phyloP scores from a whole-genome alignment of 805 yeast genomes.

The Spathaspora gorwiae region DNA sequence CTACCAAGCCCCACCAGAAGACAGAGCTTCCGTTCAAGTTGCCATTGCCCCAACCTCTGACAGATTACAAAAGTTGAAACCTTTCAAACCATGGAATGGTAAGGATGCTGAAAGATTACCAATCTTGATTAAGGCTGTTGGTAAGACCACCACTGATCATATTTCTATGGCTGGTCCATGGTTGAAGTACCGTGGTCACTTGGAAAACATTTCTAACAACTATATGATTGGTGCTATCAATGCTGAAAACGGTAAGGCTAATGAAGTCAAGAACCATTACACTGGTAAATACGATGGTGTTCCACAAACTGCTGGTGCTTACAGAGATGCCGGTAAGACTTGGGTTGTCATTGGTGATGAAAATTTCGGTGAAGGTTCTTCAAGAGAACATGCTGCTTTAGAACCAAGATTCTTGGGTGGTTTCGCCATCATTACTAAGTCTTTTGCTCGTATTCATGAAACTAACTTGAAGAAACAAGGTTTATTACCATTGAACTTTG shows the following conservation, averaged over 20 bases:
- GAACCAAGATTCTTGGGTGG: slow-evolving; percentile 99
- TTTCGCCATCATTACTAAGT: slow-evolving; percentile 94
- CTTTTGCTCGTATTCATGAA: slow-evolving; percentile 98
- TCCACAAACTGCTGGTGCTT: slow-evolving; percentile 92
- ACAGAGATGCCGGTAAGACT: slow-evolving; percentile 86
- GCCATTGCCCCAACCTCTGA: slow-evolving; percentile 84
- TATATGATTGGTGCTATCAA: slow-evolving; percentile 99
- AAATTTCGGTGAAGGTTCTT: slow-evolving; percentile 99
- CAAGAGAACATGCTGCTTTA: slow-evolving; percentile 99
- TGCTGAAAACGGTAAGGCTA: slow-evolving; percentile 93
- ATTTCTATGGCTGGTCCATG: slow-evolving; percentile 99
- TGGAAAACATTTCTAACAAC: slow-evolving; percentile 97
- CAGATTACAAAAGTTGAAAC: slow-evolving; percentile 91
- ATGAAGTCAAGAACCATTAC: slow-evolving; percentile 82
- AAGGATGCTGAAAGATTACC: slow-evolving; percentile 87
- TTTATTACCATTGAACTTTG: slow-evolving; percentile 93
- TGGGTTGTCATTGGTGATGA: slow-evolving; percentile 99
- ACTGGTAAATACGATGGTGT: slow-evolving; percentile 92
- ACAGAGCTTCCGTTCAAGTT: slow-evolving; percentile 71
- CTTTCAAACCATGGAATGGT: slow-evolving; percentile 96
- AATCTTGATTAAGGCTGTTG: slow-evolving; percentile 91
- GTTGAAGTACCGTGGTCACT: slow-evolving; percentile 99
- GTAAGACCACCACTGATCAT: slow-evolving; percentile 99
- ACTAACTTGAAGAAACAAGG: slow-evolving; percentile 99
- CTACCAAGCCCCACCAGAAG: slow-evolving; percentile 94